phyloP scores from a whole-genome alignment of 2,329 filamentous ascomycete genomes.

The Penicillium sp. region DNA sequence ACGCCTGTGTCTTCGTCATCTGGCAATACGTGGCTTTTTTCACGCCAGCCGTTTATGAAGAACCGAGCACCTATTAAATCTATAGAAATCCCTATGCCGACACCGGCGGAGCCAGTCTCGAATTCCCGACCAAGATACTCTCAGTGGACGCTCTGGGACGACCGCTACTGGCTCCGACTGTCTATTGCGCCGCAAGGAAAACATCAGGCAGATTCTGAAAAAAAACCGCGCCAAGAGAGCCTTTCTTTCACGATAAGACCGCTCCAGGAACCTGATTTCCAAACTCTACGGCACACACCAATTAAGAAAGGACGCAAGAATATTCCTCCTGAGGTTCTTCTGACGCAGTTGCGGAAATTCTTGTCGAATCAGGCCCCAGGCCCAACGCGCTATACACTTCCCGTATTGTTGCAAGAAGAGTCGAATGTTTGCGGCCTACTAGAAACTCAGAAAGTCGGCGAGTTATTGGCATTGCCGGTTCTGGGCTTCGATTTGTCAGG shows the following conservation, averaged over 20 bases:
- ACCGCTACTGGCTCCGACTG: conserved; percentile 57
- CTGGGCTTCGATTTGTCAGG: conserved; percentile 22
- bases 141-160: conserved; percentile 52
- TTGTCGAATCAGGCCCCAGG: conserved; percentile 36
- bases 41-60: conserved; percentile 39
- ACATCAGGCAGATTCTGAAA: background rate
- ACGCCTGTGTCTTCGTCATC: conserved; percentile 33
- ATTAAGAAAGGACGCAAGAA: background rate
- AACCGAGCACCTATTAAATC: conserved; percentile 22
- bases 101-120: background rate
- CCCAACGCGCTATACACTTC: conserved; percentile 43
- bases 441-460: conserved; percentile 1
- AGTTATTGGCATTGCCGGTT: conserved; percentile 31
- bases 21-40: conserved; percentile 35
- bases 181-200: conserved; percentile 25
- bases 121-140: background rate
- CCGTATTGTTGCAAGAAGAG: conserved; percentile 30
- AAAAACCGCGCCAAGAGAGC: background rate
- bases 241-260: conserved; percentile 42
- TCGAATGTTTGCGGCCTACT: background rate
- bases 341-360: conserved; percentile 5
- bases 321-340: background rate
- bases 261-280: conserved; percentile 34
- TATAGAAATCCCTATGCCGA: conserved; percentile 19
- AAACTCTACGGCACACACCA: conserved; percentile 9